Conservation (phyloP, 2,329 filamentous ascomycete genomes). For the Lachnellula arida region DNA sequence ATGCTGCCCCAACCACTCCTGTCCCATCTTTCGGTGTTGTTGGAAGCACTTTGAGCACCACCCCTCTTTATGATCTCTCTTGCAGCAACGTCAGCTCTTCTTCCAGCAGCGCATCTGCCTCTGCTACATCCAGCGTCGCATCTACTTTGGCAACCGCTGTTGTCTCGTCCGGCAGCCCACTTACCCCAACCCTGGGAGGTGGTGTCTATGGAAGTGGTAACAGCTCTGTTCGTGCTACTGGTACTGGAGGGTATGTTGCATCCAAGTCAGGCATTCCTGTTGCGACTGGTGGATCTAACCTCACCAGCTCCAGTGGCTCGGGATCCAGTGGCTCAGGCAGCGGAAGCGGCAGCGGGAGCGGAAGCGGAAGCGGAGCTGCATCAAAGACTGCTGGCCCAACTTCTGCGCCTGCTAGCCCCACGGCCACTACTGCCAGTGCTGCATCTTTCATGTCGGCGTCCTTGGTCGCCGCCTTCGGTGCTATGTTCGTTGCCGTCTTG, state of each 20-base stretch:
- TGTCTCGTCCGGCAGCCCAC: conserved; percentile 1
- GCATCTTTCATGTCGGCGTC: conserved; percentile 18
- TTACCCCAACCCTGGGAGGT: conserved; percentile 2
- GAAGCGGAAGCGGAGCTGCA: too few species aligned
- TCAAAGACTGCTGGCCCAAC: too few species aligned
- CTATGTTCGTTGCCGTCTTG: conserved; percentile 17
- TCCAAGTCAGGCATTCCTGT: neutral
- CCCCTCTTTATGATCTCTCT: conserved; percentile 59
- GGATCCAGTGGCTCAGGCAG: neutral
- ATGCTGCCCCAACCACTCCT: conserved; percentile 52
- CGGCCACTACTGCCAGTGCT: conserved; percentile 5
- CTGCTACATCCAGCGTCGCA: conserved; percentile 7
- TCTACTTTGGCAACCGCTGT: conserved; percentile 8
- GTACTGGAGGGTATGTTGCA: neutral
- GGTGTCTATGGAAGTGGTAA: neutral
- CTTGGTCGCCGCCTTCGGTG: conserved; percentile 17
- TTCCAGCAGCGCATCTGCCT: conserved; percentile 7
- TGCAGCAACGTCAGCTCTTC: conserved; percentile 40
- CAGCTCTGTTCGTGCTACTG: neutral
- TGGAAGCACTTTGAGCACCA: conserved; percentile 47
- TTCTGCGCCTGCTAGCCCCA: conserved; percentile 2
- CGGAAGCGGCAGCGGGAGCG: neutral
- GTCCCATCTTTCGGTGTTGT: conserved; percentile 69
- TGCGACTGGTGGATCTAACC: conserved; percentile 14
- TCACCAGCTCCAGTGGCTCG: conserved; percentile 18